Evolutionary conservation across 306 rosid species (phyloP), one percentile per base, ranked within the genome.

Genomic region (Inga oerstediana): DNA sequence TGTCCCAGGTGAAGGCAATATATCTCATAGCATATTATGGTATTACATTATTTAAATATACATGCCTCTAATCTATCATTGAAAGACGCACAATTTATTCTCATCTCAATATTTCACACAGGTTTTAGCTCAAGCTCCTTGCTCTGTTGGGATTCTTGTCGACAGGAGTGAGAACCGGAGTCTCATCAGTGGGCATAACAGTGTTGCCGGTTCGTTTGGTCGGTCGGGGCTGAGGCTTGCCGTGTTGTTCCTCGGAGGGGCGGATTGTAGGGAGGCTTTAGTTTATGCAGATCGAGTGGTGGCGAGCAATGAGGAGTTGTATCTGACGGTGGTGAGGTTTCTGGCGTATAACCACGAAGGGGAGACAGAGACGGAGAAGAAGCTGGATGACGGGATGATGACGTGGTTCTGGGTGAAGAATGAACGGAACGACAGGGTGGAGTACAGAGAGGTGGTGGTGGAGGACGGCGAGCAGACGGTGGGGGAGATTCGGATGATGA

Each of bases 351-450:
- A 85, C 41, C 73, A 41, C 3, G 73, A 79, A 39, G 97, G 94
- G 9, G 94, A 91, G 41, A 19, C 69, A 58, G 97, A 90, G 75
- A 66, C 82, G 24, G 98, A 95, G 94, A 95, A 88, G 88, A 95
- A 95, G 83, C 82, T 95, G 19, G 98, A 95, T 58, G 98, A 95
- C 78, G 98, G 97, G 8, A 64, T 84, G 24, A 93, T 92, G 68
- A 95, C 98, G 0, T 93, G 92, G 98, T 93, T 95, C 74, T 95
- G 97, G 94, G 94, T 95, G 3, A 95, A 93, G 86, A 93, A 95
- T 62, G 98, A 95, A 84, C 14, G 16, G 11, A 91, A 93, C 70
- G 61, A 79, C 3, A 84, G 88, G 68, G 91, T 95, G 80, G 30
- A 43, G 49, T 95, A 93, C 5, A 90, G 83, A 69, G 98, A 95